Percentiles rank a stretch among this genome's conserved stretches.
Evolutionary conservation across 306 rosid species (phyloP).

Genomic region (Gleditsia sinensis): DNA sequence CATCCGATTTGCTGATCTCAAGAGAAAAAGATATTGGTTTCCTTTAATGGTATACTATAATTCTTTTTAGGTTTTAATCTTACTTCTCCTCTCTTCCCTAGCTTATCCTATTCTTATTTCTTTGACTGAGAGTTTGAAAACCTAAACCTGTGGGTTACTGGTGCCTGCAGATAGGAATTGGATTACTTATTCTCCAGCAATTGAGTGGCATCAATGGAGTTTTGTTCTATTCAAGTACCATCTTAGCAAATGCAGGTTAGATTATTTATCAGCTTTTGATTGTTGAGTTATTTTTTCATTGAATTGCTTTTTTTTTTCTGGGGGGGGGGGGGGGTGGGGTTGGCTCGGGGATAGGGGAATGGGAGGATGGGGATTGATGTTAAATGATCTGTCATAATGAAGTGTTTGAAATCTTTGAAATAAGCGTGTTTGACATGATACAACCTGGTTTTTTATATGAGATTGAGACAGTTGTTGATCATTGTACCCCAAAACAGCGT

Average conservation of each 20-base stretch:
- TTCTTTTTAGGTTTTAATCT: not conserved
- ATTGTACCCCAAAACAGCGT: not conserved
- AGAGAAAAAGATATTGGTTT: constrained; percentile 82
- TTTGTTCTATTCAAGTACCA: constrained; percentile 82
- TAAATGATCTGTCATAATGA: not conserved
- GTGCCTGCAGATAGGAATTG: constrained; percentile 71
- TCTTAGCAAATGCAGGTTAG: constrained; percentile 79
- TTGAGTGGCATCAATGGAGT: constrained; percentile 83
- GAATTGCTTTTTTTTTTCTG: not conserved
- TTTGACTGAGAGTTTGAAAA: constrained; percentile 14
- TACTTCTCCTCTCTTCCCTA: constrained; percentile 19
- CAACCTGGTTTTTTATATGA: not conserved
- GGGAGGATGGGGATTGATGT: constrained; percentile 1
- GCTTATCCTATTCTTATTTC: constrained; percentile 27
- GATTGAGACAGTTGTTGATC: not conserved
- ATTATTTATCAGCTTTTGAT: constrained; percentile 10
- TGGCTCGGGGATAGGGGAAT: not conserved
- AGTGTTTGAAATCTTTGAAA: constrained; percentile 8
- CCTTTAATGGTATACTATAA: constrained; percentile 64
- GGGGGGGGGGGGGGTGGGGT: too few relatives aligned
- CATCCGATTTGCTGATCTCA: constrained; percentile 71
- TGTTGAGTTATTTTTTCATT: not conserved
- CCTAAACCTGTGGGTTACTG: constrained; percentile 21
- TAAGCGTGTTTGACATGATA: not conserved
- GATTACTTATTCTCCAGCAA: constrained; percentile 79